Base-by-base conservation (phyloP, 768 basidiomycete species). In the Lentinula lateritia region DNA sequence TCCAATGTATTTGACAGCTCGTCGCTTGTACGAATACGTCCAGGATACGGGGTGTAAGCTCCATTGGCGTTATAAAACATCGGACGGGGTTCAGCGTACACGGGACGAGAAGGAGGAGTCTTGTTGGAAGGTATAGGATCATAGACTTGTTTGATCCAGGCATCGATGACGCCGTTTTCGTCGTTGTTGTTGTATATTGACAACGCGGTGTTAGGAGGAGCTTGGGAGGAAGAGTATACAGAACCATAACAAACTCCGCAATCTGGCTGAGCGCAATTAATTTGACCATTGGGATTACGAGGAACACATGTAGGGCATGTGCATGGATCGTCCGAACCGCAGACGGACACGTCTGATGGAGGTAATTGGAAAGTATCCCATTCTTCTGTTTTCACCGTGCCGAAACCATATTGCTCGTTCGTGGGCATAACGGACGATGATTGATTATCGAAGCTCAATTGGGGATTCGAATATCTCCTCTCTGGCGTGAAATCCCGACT, bases 171-270 rank as follows among this genome's bases (percentile, higher is more conserved):
- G 28, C 45, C 43, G 18, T 18, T 32, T 13, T 43, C 23, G n/a
- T 50, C 23, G 34, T 46, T 23, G 23, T 58, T 41, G 34, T 23
- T 43, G 45, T 61, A 65, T 43, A 43, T 69, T 78, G 72, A 70
- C 79, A 72, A 52, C 76, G 71, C 66, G 13, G 70, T 77, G 59
- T 79, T 78, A 43, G 80, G 72, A 8, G 78, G 74, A 48, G 46
- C 75, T 28, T 28, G 58, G 34, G 45, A 60, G 16, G 42, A 46
- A 0, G 83, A 77, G 46, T 84, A 73, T 62, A 88, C 81, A 50
- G 85, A 89, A 61, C 88, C 86, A 2, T 89, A 72, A 63, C 88
- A 89, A 41, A 81, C 76, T 1, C 73, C 67, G 54, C 80, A 80
- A 0, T 66, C 64, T 2, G 78, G 75, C 59, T 77, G 74, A 3